Evolutionary conservation across 225 moss, liverwort and hornwort genomes (phyloP), one percentile per base, ranked within the genome.

Genomic region (Antitrichia curtipendula): DNA sequence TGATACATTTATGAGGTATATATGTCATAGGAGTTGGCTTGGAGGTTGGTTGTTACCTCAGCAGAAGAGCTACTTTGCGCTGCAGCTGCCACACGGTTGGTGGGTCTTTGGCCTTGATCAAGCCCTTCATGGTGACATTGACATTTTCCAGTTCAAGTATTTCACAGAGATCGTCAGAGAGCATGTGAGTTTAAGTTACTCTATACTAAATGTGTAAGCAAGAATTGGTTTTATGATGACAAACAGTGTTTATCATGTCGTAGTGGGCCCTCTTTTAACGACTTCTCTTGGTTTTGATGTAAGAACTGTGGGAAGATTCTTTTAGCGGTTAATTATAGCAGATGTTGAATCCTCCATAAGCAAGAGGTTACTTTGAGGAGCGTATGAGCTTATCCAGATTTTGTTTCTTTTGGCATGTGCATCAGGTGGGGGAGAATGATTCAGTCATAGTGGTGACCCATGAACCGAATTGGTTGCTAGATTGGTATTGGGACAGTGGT

Each of bases 91-190:
- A 66, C 94, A 95, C 78, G 99, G 96, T 89, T 99, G 99, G 99
- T 99, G 99, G 99, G 89, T 99, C 78, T 99, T 97, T 92, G 99
- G 99, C 71, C 93, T 99, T 87, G 99, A 99, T 95, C 99, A 99
- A 89, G 99, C 99, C 72, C 93, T 99, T 84, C 97, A 99, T 91
- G 99, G 97, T 68, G 99, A 99, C 82, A 99, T 99, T 89, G 99
- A 99, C 85, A 95, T 99, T 85, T 99, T 96, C 87, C 99, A 99
- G 88, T 99, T 97, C 93, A 99, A 99, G 90, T 99, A 97, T 83
- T 99, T 99, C 85, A 92, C 94, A 82, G 96, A 99, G 81, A 93
- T 96, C 57, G 95, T 97, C 78, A 95, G 88, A 80, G 91, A 96
- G 50, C 92, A 97, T 86, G 99, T 97, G 84, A 85, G 87, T 89